Evolutionary conservation across 805 yeast genomes (phyloP), one percentile per base, ranked within the genome.

Genomic region (Komagataella pastoris): DNA sequence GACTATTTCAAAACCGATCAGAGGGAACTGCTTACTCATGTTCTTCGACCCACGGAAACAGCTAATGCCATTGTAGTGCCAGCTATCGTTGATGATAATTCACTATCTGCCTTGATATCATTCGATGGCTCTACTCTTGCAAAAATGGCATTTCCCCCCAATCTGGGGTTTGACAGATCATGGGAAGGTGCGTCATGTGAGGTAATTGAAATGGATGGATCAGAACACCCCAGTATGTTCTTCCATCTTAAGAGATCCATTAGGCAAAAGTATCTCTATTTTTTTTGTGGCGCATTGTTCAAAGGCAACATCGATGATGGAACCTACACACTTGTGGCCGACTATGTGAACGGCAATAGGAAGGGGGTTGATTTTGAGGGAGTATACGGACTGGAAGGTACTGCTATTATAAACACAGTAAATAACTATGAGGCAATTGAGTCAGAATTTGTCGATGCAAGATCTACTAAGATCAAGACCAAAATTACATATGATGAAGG

Each of bases 401-500:
- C 89, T 2, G 74, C 88, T 1, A 57, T 90, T 7, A 76, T 85
- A 18, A 91, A 91, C 63, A 69, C 76, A 4, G 96, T 90, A 3
- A 55, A 66, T 6, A 85, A 85, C 57, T 65, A 75, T 0, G 65
- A 69, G 1, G 75, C 74, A 7, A n/a, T 49, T 6, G 40, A 30
- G 10, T 30, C 40, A 5, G 18, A n/a, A 6, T 2, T 17, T 21
- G 75, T 76, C 3, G 44, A 44, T 7, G 44, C 51, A 0, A 54
- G 55, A 1, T 56, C 53, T 3, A 63, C 59, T 6, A 56, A 59
- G 1, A 64, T 91, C 54, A 81, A 80, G 62, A 76, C 97, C 0
- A 75, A 71, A 64, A 86, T 90, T 51, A 79, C 97, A 0, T 88
- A 83, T 61, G 88, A 88, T 64, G 97, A 93, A 65, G 99, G 97